Percentiles rank a stretch among this genome's conserved stretches.
These are phyloP conservation scores for Leccinum sublutescens DNA, from an alignment of 768 basidiomycete genomes.

Conservation along the genomic window DNA sequence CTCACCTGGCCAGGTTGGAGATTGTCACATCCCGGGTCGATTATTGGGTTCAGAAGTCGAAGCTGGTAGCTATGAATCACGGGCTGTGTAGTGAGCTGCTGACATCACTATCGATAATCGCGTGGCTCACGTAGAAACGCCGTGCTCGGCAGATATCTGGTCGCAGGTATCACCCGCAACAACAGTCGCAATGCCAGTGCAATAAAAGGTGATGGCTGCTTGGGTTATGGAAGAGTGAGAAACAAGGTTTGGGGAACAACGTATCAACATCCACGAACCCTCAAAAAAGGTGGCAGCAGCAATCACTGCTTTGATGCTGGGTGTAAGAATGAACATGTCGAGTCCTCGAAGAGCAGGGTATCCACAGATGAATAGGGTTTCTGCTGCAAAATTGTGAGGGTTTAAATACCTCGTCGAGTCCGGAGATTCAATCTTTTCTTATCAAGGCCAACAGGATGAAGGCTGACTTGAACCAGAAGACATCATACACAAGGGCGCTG, in stretches of 20 bases:
- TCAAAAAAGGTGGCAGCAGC: conserved; percentile 11
- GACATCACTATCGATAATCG: too few species aligned
- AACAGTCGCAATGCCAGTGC: conserved; percentile 62
- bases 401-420: conserved; percentile 20
- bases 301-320: conserved; percentile 9
- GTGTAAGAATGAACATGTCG: conserved; percentile 19
- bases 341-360: neutral
- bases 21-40: conserved; percentile 57
- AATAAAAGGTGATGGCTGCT: conserved; percentile 4
- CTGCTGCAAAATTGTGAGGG: neutral
- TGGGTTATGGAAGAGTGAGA: conserved; percentile 42
- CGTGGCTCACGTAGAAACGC: too few species aligned
- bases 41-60: conserved; percentile 44
- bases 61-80: conserved; percentile 52
- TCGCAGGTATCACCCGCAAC: conserved; percentile 58
- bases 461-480: neutral
- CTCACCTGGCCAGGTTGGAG: conserved; percentile 48
- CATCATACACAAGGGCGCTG: too few species aligned
- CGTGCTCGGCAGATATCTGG: conserved; percentile 56
- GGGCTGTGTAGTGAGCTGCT: too few species aligned
- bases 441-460: neutral
- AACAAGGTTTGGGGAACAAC: neutral
- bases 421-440: neutral
- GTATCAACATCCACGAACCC: conserved; percentile 10
- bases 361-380: neutral